These are phyloP conservation scores for Rubia peregrina DNA, from an alignment of 305 asterid species.

Conservation along the genomic window DNA sequence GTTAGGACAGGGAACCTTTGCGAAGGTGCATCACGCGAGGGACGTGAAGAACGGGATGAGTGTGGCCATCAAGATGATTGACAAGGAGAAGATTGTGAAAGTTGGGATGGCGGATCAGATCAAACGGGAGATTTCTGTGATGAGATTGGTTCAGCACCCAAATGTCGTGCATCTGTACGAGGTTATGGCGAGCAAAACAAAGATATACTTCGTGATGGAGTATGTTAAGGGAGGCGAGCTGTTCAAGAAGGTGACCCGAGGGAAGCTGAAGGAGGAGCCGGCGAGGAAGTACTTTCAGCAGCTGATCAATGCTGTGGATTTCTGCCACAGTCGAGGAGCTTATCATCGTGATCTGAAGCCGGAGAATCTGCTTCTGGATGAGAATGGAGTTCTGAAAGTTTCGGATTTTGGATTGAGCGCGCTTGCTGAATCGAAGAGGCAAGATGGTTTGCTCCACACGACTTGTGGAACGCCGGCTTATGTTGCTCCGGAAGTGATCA, in stretches of 20 bases:
- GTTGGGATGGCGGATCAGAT: constrained; percentile 75
- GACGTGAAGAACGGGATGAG: constrained; percentile 35
- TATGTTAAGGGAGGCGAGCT: constrained; percentile 69
- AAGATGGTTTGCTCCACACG: constrained; percentile 71
- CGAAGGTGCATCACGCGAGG: constrained; percentile 67
- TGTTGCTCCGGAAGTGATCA: constrained; percentile 73
- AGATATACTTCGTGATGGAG: constrained; percentile 66
- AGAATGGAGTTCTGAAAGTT: constrained; percentile 48
- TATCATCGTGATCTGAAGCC: constrained; percentile 73
- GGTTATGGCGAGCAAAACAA: constrained; percentile 63
- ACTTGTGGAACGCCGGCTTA: constrained; percentile 75
- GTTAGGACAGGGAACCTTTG: constrained; percentile 77
- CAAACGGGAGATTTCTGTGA: constrained; percentile 53
- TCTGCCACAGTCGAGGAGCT: constrained; percentile 67
- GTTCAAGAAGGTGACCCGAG: constrained; percentile 47
- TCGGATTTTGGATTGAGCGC: constrained; percentile 82
- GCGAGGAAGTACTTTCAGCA: constrained; percentile 63
- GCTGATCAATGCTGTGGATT: constrained; percentile 65
- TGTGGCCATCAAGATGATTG: constrained; percentile 63
- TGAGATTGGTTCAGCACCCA: constrained; percentile 57
- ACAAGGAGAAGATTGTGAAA: constrained; percentile 53
- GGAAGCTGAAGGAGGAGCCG: constrained; percentile 52
- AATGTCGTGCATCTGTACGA: constrained; percentile 63
- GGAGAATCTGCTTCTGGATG: constrained; percentile 71
- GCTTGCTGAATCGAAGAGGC: constrained; percentile 39